Base-by-base conservation (phyloP, 495 filamentous ascomycete species). In the Xylaria scruposa region DNA sequence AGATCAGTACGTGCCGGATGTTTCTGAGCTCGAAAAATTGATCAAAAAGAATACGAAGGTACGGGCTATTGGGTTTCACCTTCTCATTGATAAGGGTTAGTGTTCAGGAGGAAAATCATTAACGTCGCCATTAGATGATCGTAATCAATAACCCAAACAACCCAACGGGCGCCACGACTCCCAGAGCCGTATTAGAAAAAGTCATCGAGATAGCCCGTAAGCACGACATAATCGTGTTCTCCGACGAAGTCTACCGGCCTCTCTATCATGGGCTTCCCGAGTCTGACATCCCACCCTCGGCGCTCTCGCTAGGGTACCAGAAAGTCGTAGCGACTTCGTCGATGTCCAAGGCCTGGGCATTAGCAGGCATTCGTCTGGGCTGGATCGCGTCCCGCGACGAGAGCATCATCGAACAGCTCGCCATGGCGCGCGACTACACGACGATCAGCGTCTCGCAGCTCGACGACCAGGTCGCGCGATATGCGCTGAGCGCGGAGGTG, bases 211-310 rank as follows among this genome's bases (percentile, higher is more conserved):
- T 96, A 64, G 93, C 93, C 6, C 80, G 82, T 31, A 78, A 84
- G 46, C 83, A 87, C 42, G 85, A 88, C 59, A 92, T 96, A 68
- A 90, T 85, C 36, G 81, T 97, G 26, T 84, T 94, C 63, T 87
- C 89, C 5, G 94, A 97, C 74, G 94, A 97, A 81, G 94, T 97
- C 9, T 97, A 97, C 78, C 88, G 93, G 6, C 94, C 94, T 0
- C 83, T 97, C n/a, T 97, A 95, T 85, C 94, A 97, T 82, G 78
- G 81, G 61, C 75, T 84, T 15, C 76, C 84, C 47, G 84, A 88
- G 68, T 29, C 81, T 0, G 83, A 87, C 8, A 90, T 90, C 70
- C 92, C 93, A 5, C 89, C 89, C 0, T 94, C 92, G 0, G 80
- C 91, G n/a, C 80, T 94, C 2, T 90, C 91, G 0, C 79, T 97